Conservation (phyloP, 805 yeast species). For the Metschnikowia orientalis region DNA sequence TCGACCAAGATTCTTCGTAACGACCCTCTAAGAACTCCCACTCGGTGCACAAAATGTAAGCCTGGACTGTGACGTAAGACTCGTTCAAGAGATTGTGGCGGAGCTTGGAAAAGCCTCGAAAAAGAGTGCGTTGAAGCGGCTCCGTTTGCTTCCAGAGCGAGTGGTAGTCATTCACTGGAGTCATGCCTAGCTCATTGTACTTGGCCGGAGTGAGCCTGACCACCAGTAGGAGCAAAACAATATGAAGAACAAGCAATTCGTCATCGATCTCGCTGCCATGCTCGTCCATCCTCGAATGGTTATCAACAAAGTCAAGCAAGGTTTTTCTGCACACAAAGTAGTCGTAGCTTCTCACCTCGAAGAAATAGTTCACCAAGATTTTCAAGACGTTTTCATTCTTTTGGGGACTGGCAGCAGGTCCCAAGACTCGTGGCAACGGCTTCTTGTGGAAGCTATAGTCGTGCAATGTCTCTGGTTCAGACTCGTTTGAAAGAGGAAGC, state of each 20-base stretch:
- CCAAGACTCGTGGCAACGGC: conserved; percentile 27
- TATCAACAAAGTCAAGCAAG: conserved; percentile 34
- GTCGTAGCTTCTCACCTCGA: conserved; percentile 35
- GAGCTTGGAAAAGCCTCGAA: conserved; percentile 40
- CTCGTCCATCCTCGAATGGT: conserved; percentile 28
- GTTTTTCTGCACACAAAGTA: conserved; percentile 35
- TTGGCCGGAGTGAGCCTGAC: conserved; percentile 33
- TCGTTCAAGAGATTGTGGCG: conserved; percentile 46
- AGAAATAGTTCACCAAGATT: conserved; percentile 38
- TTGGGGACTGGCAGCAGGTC: conserved; percentile 7
- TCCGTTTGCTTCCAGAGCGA: conserved; percentile 18
- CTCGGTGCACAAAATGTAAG: conserved; percentile 49
- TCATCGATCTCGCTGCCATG: conserved; percentile 46
- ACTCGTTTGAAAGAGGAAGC: no score
- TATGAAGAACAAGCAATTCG: conserved; percentile 42
- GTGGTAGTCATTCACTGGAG: conserved; percentile 13
- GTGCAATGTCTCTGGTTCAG: neutral
- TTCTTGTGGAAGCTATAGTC: conserved; percentile 20
- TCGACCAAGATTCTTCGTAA: conserved; percentile 50
- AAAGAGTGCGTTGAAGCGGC: conserved; percentile 25
- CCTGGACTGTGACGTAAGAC: conserved; percentile 44
- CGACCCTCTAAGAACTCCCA: conserved; percentile 46
- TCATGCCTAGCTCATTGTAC: conserved; percentile 11
- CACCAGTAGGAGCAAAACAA: conserved; percentile 41
- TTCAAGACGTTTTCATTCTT: conserved; percentile 32